Evolutionary conservation across 371 early-diverging fungal genomes (phyloP).

Genomic region (Gilbertella persicaria): DNA sequence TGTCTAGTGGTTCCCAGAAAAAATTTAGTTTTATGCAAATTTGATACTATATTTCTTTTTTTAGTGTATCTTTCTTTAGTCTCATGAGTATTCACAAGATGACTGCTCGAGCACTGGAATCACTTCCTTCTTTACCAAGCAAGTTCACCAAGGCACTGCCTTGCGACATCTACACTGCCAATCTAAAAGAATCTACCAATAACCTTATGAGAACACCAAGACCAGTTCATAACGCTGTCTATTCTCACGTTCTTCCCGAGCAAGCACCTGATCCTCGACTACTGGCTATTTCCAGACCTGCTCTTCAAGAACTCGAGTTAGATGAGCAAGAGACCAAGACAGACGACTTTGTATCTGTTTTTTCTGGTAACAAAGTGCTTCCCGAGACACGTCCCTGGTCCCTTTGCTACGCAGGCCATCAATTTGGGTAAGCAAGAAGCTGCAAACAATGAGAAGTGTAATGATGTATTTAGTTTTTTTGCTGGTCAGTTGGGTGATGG

Average conservation of each 20-base stretch:
- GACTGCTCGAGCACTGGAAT: constrained; percentile 8
- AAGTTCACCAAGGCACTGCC: constrained; percentile 36
- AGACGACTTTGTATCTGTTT: constrained; percentile 36
- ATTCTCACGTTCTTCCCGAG: constrained; percentile 63
- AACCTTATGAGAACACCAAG: constrained; percentile 43
- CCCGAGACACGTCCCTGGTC: constrained; percentile 77
- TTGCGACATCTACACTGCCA: constrained; percentile 33
- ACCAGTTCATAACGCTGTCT: constrained; percentile 63
- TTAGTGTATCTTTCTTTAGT: too few relatives aligned
- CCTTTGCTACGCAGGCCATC: constrained; percentile 86
- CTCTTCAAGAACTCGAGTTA: constrained; percentile 41
- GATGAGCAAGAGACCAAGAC: constrained; percentile 29
- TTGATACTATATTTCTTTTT: too few relatives aligned
- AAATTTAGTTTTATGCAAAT: too few relatives aligned
- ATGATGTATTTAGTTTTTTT: constrained; percentile 33
- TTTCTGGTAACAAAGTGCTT: constrained; percentile 46
- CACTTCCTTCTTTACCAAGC: constrained; percentile 34
- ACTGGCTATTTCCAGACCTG: constrained; percentile 42
- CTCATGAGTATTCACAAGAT: constrained; percentile 12
- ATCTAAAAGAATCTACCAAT: constrained; percentile 8
- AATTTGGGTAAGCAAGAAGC: constrained; percentile 69
- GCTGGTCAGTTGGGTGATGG: constrained; percentile 88
- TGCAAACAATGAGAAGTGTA: background rate
- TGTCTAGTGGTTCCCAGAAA: too few relatives aligned
- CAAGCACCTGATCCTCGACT: constrained; percentile 46